phyloP scores from a whole-genome alignment of 768 basidiomycete species.

The Termitomyces sp. region DNA sequence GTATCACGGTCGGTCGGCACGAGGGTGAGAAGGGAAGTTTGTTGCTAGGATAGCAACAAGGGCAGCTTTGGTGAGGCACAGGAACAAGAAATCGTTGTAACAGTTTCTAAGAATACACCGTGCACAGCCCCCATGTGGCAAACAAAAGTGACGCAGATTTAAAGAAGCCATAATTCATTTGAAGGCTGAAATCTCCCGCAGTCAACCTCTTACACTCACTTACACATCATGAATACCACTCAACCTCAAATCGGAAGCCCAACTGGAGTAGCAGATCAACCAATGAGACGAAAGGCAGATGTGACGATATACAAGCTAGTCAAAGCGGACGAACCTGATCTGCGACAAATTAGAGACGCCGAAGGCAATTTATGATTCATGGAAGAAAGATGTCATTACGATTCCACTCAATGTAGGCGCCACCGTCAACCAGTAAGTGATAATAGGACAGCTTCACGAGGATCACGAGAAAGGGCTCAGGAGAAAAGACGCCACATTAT shows the following conservation, averaged over 20 bases:
- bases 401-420: neutral
- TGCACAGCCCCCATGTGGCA: neutral
- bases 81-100: neutral
- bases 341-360: neutral
- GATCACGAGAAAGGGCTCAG: neutral
- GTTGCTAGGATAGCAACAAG: too few relatives aligned
- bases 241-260: neutral
- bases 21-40: too few relatives aligned
- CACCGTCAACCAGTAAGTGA: neutral
- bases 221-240: neutral
- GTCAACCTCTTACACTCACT: neutral
- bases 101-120: neutral
- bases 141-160: neutral
- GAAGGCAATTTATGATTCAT: neutral
- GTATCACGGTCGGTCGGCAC: too few relatives aligned
- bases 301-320: neutral
- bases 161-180: neutral
- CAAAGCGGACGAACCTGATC: neutral
- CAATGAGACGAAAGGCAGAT: neutral
- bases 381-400: neutral
- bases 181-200: neutral
- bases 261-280: neutral
- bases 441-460: neutral
- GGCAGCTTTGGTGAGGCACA: too few relatives aligned
- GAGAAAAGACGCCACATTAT: neutral